Base-by-base conservation (phyloP, 305 asterid species). In the Withania somnifera region DNA sequence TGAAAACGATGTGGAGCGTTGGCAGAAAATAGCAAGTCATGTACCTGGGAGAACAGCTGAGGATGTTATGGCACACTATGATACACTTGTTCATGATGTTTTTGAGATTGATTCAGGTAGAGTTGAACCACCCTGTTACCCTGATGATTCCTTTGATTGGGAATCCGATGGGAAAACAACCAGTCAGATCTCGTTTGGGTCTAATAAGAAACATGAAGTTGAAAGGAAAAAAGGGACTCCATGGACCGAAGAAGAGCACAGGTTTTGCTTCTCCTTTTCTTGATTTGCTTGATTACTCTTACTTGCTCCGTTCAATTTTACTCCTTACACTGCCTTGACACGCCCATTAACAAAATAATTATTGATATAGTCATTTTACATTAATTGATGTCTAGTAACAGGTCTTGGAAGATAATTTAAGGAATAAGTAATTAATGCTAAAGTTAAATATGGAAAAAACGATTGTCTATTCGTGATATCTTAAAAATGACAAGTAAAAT, bases 201-300 rank as follows among this genome's bases (percentile, higher is more conserved):
- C 91, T 9, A 84, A 53, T 67, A 89, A 85, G 14, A 84, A 91
- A n/a, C 84, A 88, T 5, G 97, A 91, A 1, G 87, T 67, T 42
- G 98, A 94, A 47, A 87, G 98, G 84, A 93, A 93, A 32, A 94
- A 94, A 42, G 97, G 97, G 19, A 91, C 94, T 1, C 97, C 97
- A 24, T 93, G 98, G 97, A 90, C 97, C 0, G 97, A 93, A 85
- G 96, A 93, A 36, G 98, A 94, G 80, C 98, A 94, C 87, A 88
- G 93, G 97, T 89, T 68, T n/a, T 10, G 20, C 58, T 22, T 47
- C 0, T 17, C 5, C n/a, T 30, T 19, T 6, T n/a, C n/a, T n/a
- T 4, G 6, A 36, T n/a, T n/a, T n/a, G n/a, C n/a, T n/a, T n/a
- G n/a, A n/a, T n/a, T n/a, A n/a, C n/a, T n/a, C n/a, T n/a, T n/a